Percentiles rank a stretch among this genome's conserved stretches.
phyloP scores from a whole-genome alignment of 163 green algal genomes.

The Scenedesmus sp. region DNA sequence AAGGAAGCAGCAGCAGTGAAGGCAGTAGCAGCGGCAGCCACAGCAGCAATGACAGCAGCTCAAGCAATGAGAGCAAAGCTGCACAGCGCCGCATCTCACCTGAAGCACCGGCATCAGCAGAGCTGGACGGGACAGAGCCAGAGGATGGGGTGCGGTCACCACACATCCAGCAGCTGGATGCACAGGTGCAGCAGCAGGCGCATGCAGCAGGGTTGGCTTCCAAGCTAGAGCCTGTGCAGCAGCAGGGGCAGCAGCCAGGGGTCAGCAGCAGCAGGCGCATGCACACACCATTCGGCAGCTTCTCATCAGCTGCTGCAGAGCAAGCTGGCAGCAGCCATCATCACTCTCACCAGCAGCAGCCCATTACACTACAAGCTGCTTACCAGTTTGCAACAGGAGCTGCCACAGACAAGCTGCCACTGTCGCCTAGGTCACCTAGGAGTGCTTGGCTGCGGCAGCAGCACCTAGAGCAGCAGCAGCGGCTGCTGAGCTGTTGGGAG shows the following conservation, averaged over 20 bases:
- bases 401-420: not conserved
- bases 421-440: not conserved
- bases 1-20: not conserved
- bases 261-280: not conserved
- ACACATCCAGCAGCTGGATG: not conserved
- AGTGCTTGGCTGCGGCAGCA: not conserved
- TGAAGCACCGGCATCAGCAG: slow-evolving; percentile 5
- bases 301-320: not conserved
- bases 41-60: not conserved
- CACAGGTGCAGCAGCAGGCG: not conserved
- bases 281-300: slow-evolving; percentile 4
- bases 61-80: not conserved
- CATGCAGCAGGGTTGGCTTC: not conserved
- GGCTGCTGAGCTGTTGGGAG: not conserved
- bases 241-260: slow-evolving; percentile 3
- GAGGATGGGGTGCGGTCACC: not conserved
- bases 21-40: not conserved
- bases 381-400: slow-evolving; percentile 33
- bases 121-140: not conserved
- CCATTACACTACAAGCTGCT: slow-evolving; percentile 16
- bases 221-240: not conserved
- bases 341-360: not conserved
- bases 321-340: not conserved
- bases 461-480: not conserved
- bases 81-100: not conserved